Evolutionary conservation across 2,329 filamentous ascomycete genomes (phyloP).

Genomic region (Fusarium abutilonis): DNA sequence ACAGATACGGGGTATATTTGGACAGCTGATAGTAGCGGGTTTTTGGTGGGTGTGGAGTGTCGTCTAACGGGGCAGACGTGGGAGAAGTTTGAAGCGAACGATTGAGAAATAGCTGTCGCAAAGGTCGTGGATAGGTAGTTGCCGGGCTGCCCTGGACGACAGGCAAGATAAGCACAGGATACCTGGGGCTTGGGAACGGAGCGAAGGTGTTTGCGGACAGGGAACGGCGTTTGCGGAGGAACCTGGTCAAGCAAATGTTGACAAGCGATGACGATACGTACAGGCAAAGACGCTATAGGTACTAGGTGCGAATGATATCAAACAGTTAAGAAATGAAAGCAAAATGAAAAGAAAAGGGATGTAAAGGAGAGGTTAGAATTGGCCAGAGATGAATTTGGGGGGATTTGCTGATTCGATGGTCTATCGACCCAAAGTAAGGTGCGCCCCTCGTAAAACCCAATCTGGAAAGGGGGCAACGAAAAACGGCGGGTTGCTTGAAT

Average conservation of each 20-base stretch:
- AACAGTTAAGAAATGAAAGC: background rate
- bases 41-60: constrained; percentile 28
- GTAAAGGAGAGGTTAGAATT: constrained; percentile 28
- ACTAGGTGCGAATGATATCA: background rate
- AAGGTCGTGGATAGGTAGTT: constrained; percentile 20
- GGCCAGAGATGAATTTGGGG: constrained; percentile 14
- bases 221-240: constrained; percentile 33
- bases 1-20: constrained; percentile 17
- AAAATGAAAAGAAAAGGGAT: constrained; percentile 17
- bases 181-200: constrained; percentile 20
- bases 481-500: constrained; percentile 30
- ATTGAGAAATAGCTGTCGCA: constrained; percentile 28
- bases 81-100: constrained; percentile 31
- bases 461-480: constrained; percentile 32
- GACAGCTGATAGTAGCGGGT: constrained; percentile 16
- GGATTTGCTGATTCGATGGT: constrained; percentile 36
- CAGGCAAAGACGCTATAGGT: background rate
- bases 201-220: constrained; percentile 11
- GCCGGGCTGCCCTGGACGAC: constrained; percentile 31
- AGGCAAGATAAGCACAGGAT: constrained; percentile 7
- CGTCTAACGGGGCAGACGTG: background rate
- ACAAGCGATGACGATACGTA: constrained; percentile 18
- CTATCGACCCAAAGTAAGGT: constrained; percentile 27
- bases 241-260: constrained; percentile 22
- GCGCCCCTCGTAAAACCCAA: constrained; percentile 21